Evolutionary conservation across 2,329 filamentous ascomycete genomes (phyloP), one percentile per base, ranked within the genome.

Genomic region (Fusarium xylarioides): DNA sequence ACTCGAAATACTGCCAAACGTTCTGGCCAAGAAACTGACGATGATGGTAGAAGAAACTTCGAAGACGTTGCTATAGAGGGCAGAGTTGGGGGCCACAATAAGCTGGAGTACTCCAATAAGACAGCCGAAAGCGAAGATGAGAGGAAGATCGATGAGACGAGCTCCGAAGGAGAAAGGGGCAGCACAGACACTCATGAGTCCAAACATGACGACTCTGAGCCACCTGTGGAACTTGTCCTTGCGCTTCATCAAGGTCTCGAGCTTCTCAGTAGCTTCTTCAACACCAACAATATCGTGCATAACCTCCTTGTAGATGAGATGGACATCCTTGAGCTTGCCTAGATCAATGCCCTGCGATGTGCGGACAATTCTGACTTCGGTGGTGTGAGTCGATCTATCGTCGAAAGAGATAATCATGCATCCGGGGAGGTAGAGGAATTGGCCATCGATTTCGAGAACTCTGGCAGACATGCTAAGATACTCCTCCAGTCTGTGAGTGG

Each of bases 391-490:
- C 1, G 86, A 83, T 55, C 80, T 82, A 74, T 95, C 93, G 78
- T 93, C 94, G 77, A 97, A 97, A 0, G 94, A 95, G 75, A 97
- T 91, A 65, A 97, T 92, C 95, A 97, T 97, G 77, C 93, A 96
- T 10, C 94, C 94, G 0, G 95, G 95, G 42, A 97, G 88, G 77
- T 97, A 97, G 32, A 97, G 84, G 76, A 96, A 97, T 76, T 97
- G 94, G 12, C 92, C 92, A 71, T 97, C 92, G 35, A 97, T 95
- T 80, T 95, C 93, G 40, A 97, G 87, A 8, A 95, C 92, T 26
- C 93, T 88, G 9, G 95, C 92, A 10, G 93, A 93, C 91, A 95
- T 96, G 72, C 88, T 91, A 86, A 97, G 91, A 78, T 97, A 97
- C 79, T 97, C 92, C 81, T 97, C 95, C 15, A 97, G 84, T 14